These are phyloP conservation scores for Ceratocystis harringtonii DNA, from an alignment of 2,329 filamentous ascomycete species.

Conservation along the genomic window DNA sequence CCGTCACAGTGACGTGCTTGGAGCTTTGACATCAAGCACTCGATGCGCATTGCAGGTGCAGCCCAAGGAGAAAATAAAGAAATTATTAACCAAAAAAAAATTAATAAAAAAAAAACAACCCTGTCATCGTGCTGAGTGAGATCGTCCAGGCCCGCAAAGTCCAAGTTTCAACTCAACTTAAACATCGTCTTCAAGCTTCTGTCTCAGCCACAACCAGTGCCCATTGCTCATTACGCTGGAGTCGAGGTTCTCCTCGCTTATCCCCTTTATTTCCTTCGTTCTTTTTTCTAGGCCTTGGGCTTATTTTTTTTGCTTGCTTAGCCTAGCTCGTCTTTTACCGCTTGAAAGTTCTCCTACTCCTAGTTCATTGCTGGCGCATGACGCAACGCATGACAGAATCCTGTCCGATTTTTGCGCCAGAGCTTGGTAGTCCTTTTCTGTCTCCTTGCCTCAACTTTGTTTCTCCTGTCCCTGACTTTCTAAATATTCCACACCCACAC, in stretches of 20 bases:
- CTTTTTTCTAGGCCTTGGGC: not conserved
- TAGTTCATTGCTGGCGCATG: conserved; percentile 6
- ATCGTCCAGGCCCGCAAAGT: not conserved
- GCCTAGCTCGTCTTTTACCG: not conserved
- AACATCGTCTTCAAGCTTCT: not conserved
- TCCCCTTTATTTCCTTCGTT: conserved; percentile 1
- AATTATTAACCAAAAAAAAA: not conserved
- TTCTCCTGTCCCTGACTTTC: not conserved
- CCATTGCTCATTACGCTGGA: not conserved
- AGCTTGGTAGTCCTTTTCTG: conserved; percentile 5
- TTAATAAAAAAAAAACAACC: not conserved
- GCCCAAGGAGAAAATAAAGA: too few species aligned
- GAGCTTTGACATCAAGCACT: conserved; percentile 11
- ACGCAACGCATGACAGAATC: conserved; percentile 17
- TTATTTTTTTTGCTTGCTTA: not conserved
- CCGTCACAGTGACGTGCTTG: conserved; percentile 14
- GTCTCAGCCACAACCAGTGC: not conserved
- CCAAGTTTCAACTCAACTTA: not conserved
- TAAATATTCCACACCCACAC: not conserved
- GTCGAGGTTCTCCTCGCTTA: not conserved
- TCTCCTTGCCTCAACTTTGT: conserved; percentile 4
- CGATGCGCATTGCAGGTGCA: not conserved
- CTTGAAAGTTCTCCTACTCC: not conserved
- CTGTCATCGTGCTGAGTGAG: not conserved
- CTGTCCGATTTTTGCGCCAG: conserved; percentile 14